Evolutionary conservation across 768 basidiomycete species (phyloP), one percentile per base, ranked within the genome.

Genomic region (Russula emetica): DNA sequence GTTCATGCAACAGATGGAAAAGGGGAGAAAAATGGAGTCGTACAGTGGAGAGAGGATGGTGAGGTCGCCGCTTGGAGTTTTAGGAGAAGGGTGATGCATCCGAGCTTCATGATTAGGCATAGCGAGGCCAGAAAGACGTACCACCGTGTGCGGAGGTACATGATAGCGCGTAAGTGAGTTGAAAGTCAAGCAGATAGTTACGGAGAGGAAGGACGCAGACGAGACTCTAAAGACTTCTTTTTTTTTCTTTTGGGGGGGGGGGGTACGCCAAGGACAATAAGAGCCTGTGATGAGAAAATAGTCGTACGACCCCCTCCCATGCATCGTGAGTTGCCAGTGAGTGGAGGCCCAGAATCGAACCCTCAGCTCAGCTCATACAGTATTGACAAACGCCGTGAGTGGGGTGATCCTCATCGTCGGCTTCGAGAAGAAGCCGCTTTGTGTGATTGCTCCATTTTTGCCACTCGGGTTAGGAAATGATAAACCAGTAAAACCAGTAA

Each of bases 51-150:
- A 36, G 52, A 30, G 5, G 52, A 18, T 10, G 52, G 26, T 28
- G 49, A 26, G 26, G 49, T 0, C 8, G 45, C n/a, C 1, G 26
- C 32, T 22, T 22, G 51, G 16, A 53, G 30, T 6, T 32, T 14
- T 8, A 28, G 42, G 22, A 42, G 58, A 34, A 64, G 38, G 3
- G 28, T 38, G 28, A 60, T 60, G 22, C 63, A 55, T 7, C 28
- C 63, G 28, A 55, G 53, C 44, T 50, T 55, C 20, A 50, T 20
- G 28, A 64, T 28, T 5, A 55, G 54, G 47, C 53, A 60, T n/a
- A 64, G 53, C 5, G 38, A 42, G 10, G 22, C 28, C 3, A 64
- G 47, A 42, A 45, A 10, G 36, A 60, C 42, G 47, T 42, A 42
- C 45, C 36, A 36, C 45, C 45, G 45, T 14, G 22, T n/a, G 8